Evolutionary conservation across 164 flowering plant genomes (phyloP), one percentile per base, ranked within the genome.

Genomic region (Pachysandra terminalis): DNA sequence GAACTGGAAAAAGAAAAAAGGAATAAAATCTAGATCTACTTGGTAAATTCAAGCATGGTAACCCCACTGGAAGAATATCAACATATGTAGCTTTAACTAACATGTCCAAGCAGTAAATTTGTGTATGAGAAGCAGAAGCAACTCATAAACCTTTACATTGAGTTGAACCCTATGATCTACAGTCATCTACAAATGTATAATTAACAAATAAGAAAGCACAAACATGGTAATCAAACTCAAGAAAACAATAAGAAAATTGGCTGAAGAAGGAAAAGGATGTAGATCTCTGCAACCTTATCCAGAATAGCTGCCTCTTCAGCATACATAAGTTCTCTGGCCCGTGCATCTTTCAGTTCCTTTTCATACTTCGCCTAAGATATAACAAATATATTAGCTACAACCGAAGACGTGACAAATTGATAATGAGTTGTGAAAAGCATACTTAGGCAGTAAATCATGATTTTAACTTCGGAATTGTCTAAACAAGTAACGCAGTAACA

Each of bases 311-410:
- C 95, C 78, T 94, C 90, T 82, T 96, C 98, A 63, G 95, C 97
- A 83, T 80, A 93, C 98, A 93, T 93, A 54, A 96, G 88, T 78
- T 93, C 89, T 74, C 90, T 86, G 15, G 89, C 98, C 80, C 90
- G 83, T 26, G 90, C 90, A 86, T 96, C 99, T 81, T 85, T 89
- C 63, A 93, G 74, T 67, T 87, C 92, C 71, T 86, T 89, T 71
- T 96, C 97, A 75, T 83, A 88, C 72, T 87, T 89, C 71, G 87
- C 97, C 99, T 96, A 66, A 55, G 77, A 19, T 53, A 32, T 6
- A 58, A 15, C 17, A 56, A 13, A 58, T 56, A 69, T 26, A 25
- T n/a, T 23, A n/a, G 9, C 16, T 57, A 48, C n/a, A 41, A 22
- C 24, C n/a, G 63, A 19, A 21, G 23, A 65, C 19, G 0, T 15